Base-by-base conservation (phyloP, 106 monocot species). In the Dendrobium nobile region DNA sequence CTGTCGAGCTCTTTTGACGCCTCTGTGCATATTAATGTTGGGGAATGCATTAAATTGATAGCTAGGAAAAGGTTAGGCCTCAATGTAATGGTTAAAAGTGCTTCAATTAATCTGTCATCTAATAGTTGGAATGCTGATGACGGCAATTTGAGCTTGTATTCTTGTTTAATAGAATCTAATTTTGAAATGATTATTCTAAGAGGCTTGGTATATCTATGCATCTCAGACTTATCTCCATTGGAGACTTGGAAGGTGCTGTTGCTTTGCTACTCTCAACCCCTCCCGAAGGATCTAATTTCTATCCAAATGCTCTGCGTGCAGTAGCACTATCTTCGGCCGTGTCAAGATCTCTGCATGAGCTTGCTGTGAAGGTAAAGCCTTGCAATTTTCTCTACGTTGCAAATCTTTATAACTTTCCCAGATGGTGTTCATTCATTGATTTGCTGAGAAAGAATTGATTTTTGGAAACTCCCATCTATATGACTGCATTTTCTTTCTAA, bases 311-410 rank as follows among this genome's bases (percentile, higher is more conserved):
- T 75, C 83, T 99, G 70, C 89, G 99, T 80, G 99, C 99, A 26
- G 90, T 99, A 59, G 99, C 89, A 81, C 80, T 99, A 24, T 99
- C 99, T 47, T 93, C 99, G 88, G 95, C 99, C 40, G 99, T 99
- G 18, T 99, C 99, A 81, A 87, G 81, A 51, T 99, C 99, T 45
- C 87, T 99, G 80, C 99, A 95, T 85, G 99, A 99, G 79, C 93
- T 99, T 86, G 95, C 99, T 78, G 99, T 99, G 42, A 99, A 99
- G 88, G 99, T 93, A 47, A 87, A 13, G 10, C 47, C n/a, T 76
- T 78, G 0, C 42, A 31, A 7, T 43, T 33, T 81, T 37, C 6
- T 56, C 5, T 27, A 54, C 13, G 44, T 72, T 73, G 18, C 22
- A 40, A 47, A 54, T 40, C 26, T 13, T 42, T n/a, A 44, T 43